Conservation (phyloP, 2,329 filamentous ascomycete species). For the Helotiales sp. region DNA sequence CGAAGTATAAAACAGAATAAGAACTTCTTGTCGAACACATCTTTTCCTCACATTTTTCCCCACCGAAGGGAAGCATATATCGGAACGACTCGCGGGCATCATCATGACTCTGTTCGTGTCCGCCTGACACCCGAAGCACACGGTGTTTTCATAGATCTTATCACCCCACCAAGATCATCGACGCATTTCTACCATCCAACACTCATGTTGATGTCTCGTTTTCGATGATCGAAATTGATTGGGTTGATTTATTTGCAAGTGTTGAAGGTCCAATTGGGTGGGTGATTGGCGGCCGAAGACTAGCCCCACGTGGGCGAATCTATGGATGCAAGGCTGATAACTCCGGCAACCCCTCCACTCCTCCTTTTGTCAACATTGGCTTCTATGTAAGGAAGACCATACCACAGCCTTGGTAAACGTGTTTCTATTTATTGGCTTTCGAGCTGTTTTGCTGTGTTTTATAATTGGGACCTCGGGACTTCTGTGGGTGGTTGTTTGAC, state of each 20-base stretch:
- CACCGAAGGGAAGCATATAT: neutral
- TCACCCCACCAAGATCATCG: constrained; percentile 8
- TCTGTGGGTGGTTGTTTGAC: neutral
- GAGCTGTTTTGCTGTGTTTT: neutral
- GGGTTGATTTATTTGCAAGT: neutral
- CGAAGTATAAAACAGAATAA: neutral
- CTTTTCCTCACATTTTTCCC: neutral
- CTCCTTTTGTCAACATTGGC: neutral
- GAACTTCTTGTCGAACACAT: too few species aligned
- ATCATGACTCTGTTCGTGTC: neutral
- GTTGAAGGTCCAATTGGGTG: constrained; percentile 4
- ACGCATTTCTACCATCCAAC: neutral
- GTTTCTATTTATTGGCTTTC: constrained; percentile 31
- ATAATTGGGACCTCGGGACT: neutral
- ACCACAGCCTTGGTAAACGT: constrained; percentile 34
- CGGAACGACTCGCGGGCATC: constrained; percentile 2
- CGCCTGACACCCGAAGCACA: constrained; percentile 3
- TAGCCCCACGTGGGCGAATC: constrained; percentile 3
- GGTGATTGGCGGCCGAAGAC: constrained; percentile 3
- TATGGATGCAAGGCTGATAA: constrained; percentile 13
- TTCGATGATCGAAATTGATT: neutral
- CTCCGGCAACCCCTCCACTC: neutral
- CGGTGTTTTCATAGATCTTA: neutral
- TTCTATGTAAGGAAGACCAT: neutral
- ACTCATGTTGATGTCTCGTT: neutral